A percentile compares a stretch with the other conserved stretches of the same genome.
Evolutionary conservation across 441 rosid genomes (phyloP).

Genomic region (Populus hybrid): DNA sequence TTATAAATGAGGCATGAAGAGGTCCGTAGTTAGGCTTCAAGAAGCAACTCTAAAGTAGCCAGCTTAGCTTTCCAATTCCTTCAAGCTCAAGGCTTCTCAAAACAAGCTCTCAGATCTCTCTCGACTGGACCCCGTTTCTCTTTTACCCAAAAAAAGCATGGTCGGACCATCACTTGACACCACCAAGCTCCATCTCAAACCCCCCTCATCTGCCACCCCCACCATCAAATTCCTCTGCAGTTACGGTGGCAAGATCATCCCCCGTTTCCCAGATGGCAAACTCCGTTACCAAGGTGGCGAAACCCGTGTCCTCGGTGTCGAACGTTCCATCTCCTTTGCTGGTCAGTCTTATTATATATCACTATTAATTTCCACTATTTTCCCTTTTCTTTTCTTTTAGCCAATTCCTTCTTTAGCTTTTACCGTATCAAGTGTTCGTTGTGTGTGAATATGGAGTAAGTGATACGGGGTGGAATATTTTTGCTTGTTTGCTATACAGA

Average conservation of each 20-base stretch:
- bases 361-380: neutral
- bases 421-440: neutral
- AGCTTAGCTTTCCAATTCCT: neutral
- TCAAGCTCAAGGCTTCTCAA: neutral
- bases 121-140: neutral
- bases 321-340: slow-evolving; percentile 62
- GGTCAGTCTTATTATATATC: slow-evolving; percentile 41
- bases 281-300: slow-evolving; percentile 86
- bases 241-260: slow-evolving; percentile 27
- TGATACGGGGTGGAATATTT: neutral
- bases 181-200: neutral
- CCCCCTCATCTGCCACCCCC: neutral
- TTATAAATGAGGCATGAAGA: neutral
- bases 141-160: neutral
- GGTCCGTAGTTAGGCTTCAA: neutral
- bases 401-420: neutral
- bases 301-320: slow-evolving; percentile 79
- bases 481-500: slow-evolving; percentile 43
- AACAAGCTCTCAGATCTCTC: neutral
- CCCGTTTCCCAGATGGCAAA: slow-evolving; percentile 76
- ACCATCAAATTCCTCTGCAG: neutral
- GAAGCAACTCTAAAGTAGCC: neutral
- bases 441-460: neutral
- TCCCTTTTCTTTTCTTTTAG: neutral
- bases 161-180: neutral